Evolutionary conservation across 2,329 filamentous ascomycete genomes (phyloP).

Genomic region (Monosporascus sp.): DNA sequence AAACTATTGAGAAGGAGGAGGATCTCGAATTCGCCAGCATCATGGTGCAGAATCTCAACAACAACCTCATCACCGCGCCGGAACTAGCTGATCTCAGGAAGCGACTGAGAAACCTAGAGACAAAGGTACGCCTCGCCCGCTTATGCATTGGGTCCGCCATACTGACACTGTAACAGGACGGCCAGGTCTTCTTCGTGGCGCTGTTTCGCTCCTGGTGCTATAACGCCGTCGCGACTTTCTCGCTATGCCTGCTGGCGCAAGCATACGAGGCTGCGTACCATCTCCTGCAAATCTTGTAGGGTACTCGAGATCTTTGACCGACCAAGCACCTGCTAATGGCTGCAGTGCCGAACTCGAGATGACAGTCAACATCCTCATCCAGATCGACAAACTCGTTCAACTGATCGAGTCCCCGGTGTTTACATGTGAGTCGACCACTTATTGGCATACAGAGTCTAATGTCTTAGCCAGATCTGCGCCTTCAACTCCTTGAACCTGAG

Average conservation of each 20-base stretch:
- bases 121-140: constrained; percentile 50
- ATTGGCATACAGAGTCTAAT: constrained; percentile 9
- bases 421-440: constrained; percentile 64
- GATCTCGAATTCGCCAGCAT: constrained; percentile 98
- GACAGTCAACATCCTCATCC: constrained; percentile 97
- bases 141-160: not conserved
- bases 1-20: constrained; percentile 96
- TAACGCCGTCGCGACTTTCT: constrained; percentile 96
- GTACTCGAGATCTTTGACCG: not conserved
- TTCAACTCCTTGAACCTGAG: constrained; percentile 92
- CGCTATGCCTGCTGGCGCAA: constrained; percentile 87
- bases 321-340: constrained; percentile 9
- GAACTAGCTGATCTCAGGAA: constrained; percentile 89
- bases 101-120: constrained; percentile 83
- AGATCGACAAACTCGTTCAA: constrained; percentile 97
- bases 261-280: constrained; percentile 98
- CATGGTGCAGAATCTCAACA: constrained; percentile 99
- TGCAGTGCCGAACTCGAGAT: constrained; percentile 91
- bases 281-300: constrained; percentile 85
- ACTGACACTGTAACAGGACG: constrained; percentile 54
- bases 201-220: constrained; percentile 97
- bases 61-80: constrained; percentile 96
- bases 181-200: constrained; percentile 90
- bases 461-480: constrained; percentile 67
- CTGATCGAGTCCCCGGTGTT: constrained; percentile 96